Evolutionary conservation across 805 yeast species (phyloP).

Genomic region (Yamadazyma laniorum): DNA sequence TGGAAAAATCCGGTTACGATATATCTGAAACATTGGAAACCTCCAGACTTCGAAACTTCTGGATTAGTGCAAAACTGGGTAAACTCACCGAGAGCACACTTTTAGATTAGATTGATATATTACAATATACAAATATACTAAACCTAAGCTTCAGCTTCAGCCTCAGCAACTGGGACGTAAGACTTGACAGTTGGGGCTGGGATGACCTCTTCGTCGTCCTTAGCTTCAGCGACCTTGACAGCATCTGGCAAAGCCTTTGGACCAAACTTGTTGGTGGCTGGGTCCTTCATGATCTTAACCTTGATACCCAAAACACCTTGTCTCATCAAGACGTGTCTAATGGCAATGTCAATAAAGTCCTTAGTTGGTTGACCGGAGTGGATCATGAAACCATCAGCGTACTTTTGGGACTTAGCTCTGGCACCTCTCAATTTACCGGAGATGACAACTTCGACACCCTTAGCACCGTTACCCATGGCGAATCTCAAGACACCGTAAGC

Average conservation of each 20-base stretch:
- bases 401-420: conserved; percentile 99
- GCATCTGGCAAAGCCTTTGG: conserved; percentile 94
- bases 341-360: conserved; percentile 97
- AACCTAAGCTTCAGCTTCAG: conserved; percentile 17
- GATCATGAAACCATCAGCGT: conserved; percentile 99
- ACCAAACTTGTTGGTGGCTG: conserved; percentile 80
- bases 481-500: conserved; percentile 99
- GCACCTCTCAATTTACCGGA: conserved; percentile 99
- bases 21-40: conserved; percentile 1
- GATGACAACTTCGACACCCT: conserved; percentile 99
- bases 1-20: conserved; percentile 5
- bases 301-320: conserved; percentile 99
- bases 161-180: conserved; percentile 50
- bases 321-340: conserved; percentile 99
- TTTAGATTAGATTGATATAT: conserved; percentile 1
- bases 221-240: conserved; percentile 89
- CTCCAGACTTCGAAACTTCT: conserved; percentile 1
- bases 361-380: conserved; percentile 99
- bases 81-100: neutral
- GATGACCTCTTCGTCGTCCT: conserved; percentile 79
- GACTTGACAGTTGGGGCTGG: conserved; percentile 80
- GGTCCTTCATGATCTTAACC: conserved; percentile 99
- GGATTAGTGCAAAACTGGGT: conserved; percentile 1
- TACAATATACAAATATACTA: conserved; percentile 2
- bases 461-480: conserved; percentile 99